Conservation (phyloP, 371 early-diverging fungal genomes). For the Zancudomyces culisetae region DNA sequence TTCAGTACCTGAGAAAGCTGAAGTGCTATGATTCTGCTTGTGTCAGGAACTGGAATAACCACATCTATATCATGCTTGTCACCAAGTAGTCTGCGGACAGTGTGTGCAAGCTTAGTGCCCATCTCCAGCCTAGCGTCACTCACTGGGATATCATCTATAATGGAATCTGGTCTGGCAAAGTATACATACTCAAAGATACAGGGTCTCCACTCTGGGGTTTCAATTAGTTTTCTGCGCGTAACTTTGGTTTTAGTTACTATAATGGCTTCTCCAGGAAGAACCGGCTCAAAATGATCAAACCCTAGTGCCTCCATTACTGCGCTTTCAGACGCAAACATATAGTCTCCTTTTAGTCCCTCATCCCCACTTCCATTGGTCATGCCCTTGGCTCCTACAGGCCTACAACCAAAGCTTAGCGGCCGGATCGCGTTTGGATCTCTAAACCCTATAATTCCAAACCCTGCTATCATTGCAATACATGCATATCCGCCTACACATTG, state of each 20-base stretch:
- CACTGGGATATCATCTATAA: constrained; percentile 94
- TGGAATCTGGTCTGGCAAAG: constrained; percentile 94
- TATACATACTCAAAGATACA: constrained; percentile 97
- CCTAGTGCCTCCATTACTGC: constrained; percentile 79
- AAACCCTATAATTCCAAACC: constrained; percentile 74
- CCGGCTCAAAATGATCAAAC: constrained; percentile 69
- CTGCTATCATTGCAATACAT: constrained; percentile 88
- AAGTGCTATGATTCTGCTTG: constrained; percentile 80
- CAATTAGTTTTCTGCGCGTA: constrained; percentile 39
- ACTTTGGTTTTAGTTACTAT: constrained; percentile 62
- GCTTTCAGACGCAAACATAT: constrained; percentile 92
- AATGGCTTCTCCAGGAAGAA: constrained; percentile 79
- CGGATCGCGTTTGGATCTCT: constrained; percentile 91
- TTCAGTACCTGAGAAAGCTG: constrained; percentile 72
- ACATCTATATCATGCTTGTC: constrained; percentile 75
- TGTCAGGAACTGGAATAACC: constrained; percentile 94
- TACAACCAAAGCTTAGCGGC: constrained; percentile 76
- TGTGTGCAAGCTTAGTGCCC: constrained; percentile 85
- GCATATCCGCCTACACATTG: constrained; percentile 86
- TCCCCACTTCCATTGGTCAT: constrained; percentile 12
- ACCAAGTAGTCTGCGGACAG: constrained; percentile 46
- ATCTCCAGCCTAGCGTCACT: constrained; percentile 89
- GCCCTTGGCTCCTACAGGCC: constrained; percentile 27
- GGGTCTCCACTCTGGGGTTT: constrained; percentile 44
- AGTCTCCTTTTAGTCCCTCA: too few species aligned